Percentiles rank a stretch among this genome's conserved stretches.
These are phyloP conservation scores for Metschnikowia drakensbergensis DNA, from an alignment of 805 yeast species.

Conservation along the genomic window DNA sequence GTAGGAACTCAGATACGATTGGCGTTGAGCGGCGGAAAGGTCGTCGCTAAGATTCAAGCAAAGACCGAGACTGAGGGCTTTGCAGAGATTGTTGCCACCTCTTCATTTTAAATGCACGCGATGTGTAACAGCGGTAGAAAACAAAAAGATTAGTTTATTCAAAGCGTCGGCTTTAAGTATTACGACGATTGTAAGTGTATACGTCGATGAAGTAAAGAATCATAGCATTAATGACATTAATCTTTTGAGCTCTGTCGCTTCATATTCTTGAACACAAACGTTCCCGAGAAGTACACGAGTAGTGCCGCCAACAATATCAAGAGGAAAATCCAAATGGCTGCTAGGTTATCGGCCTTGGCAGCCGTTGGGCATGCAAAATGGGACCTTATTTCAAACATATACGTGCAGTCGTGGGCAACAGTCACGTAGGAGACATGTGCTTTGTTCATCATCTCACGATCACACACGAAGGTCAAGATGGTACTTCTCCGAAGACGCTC, in stretches of 20 bases:
- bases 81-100: slow-evolving; percentile 17
- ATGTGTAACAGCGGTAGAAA: slow-evolving; percentile 1
- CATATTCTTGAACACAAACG: slow-evolving; percentile 26
- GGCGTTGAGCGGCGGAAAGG: slow-evolving; percentile 54
- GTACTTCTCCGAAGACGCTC: slow-evolving; percentile 56
- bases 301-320: slow-evolving; percentile 43
- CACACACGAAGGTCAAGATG: slow-evolving; percentile 70
- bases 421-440: slow-evolving; percentile 72
- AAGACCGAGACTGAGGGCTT: slow-evolving; percentile 40
- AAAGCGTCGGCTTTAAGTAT: too few species aligned
- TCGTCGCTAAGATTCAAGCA: slow-evolving; percentile 55
- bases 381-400: slow-evolving; percentile 79
- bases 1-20: slow-evolving; percentile 48
- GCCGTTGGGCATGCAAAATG: slow-evolving; percentile 82
- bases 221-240: neutral
- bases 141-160: neutral
- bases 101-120: slow-evolving; percentile 3
- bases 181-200: too few species aligned
- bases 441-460: slow-evolving; percentile 61
- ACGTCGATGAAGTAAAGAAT: too few species aligned
- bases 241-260: slow-evolving; percentile 3
- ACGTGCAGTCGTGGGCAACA: slow-evolving; percentile 69
- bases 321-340: slow-evolving; percentile 50
- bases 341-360: slow-evolving; percentile 21
- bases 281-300: slow-evolving; percentile 42